A percentile compares a stretch with the other conserved stretches of the same genome.
phyloP scores from a whole-genome alignment of 2,329 filamentous ascomycete species.

The Nigrospora osmanthi region DNA sequence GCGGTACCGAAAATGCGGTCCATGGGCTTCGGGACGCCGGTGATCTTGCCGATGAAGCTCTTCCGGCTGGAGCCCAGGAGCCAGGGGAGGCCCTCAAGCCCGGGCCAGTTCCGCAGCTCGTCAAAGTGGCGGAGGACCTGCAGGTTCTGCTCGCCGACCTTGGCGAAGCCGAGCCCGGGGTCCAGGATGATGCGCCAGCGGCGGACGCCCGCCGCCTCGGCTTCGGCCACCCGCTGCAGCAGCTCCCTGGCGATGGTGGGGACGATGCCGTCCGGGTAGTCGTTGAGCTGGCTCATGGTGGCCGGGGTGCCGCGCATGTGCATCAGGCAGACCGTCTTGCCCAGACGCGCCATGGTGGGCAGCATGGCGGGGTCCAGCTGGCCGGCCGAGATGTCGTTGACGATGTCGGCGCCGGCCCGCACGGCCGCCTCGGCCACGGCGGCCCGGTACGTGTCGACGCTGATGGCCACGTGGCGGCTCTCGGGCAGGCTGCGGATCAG shows the following conservation, averaged over 20 bases:
- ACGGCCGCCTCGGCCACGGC: conserved; percentile 71
- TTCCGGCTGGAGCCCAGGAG: conserved; percentile 85
- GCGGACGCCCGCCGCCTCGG: conserved; percentile 72
- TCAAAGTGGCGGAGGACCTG: conserved; percentile 63
- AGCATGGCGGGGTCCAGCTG: conserved; percentile 76
- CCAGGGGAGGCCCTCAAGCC: conserved; percentile 71
- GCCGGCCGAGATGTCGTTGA: conserved; percentile 92
- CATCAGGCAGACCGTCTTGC: conserved; percentile 78
- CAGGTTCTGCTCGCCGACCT: conserved; percentile 73
- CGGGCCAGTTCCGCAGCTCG: conserved; percentile 56
- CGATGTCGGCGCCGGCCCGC: conserved; percentile 74
- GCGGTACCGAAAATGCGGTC: conserved; percentile 81
- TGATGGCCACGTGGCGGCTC: conserved; percentile 60
- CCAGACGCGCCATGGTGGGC: conserved; percentile 64
- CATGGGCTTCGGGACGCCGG: conserved; percentile 62
- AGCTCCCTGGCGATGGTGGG: conserved; percentile 61
- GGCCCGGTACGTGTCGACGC: conserved; percentile 88
- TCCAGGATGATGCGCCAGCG: conserved; percentile 95
- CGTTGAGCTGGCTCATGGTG: conserved; percentile 66
- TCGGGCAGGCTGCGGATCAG: conserved; percentile 62
- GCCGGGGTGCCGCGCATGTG: conserved; percentile 86
- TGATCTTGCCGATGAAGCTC: conserved; percentile 76
- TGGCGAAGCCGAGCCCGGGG: conserved; percentile 91
- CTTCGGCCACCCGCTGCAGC: conserved; percentile 59
- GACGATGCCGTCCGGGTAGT: conserved; percentile 64